These are phyloP conservation scores for Geranomyces variabilis DNA, from an alignment of 192 early-diverging fungal species.

Conservation along the genomic window DNA sequence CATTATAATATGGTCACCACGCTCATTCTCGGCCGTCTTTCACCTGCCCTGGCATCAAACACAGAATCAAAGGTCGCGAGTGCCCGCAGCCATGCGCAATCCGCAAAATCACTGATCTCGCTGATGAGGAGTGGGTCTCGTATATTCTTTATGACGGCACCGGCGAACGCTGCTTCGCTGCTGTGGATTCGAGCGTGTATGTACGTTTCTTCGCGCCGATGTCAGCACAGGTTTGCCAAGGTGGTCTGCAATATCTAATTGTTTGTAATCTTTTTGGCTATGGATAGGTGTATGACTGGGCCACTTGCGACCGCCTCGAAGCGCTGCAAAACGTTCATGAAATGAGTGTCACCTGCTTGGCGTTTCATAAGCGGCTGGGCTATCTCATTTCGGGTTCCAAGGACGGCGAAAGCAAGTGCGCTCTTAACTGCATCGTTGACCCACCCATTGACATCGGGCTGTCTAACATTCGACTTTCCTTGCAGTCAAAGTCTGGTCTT, in stretches of 20 bases:
- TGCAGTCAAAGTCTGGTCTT: slow-evolving; percentile 58
- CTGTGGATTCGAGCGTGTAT: slow-evolving; percentile 49
- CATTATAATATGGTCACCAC: no score
- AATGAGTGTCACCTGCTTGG: slow-evolving; percentile 47
- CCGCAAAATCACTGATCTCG: slow-evolving; percentile 41
- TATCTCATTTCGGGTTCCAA: slow-evolving; percentile 54
- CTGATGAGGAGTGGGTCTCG: slow-evolving; percentile 54
- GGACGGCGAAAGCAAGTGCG: slow-evolving; percentile 47
- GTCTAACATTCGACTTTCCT: background rate
- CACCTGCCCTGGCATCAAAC: background rate
- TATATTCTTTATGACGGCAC: slow-evolving; percentile 32
- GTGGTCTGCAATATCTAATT: background rate
- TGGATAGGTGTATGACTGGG: slow-evolving; percentile 52
- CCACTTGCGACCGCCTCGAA: slow-evolving; percentile 44
- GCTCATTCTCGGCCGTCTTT: background rate
- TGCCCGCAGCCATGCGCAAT: slow-evolving; percentile 10
- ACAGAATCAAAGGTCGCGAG: slow-evolving; percentile 13
- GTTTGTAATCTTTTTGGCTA: background rate
- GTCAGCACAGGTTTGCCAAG: background rate
- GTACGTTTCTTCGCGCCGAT: slow-evolving; percentile 17
- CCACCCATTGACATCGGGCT: background rate
- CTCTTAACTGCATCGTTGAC: no score
- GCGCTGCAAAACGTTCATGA: slow-evolving; percentile 46
- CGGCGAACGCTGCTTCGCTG: slow-evolving; percentile 42
- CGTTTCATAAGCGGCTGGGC: slow-evolving; percentile 39